Percentiles rank a stretch among this genome's conserved stretches.
Conservation (phyloP, 306 rosid species). For the Amphicarpaea edgeworthii region DNA sequence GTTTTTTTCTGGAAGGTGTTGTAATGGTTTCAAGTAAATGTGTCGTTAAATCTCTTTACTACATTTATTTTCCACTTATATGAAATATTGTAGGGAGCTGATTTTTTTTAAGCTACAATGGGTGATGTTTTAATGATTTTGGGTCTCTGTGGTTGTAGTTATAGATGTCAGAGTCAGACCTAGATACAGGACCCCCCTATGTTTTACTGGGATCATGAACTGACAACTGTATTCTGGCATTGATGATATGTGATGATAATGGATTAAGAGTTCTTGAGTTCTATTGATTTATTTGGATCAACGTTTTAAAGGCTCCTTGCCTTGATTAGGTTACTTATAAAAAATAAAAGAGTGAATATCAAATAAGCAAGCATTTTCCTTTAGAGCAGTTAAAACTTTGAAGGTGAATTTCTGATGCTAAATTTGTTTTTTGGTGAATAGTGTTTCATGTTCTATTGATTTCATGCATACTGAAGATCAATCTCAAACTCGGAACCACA, state of each 20-base stretch:
- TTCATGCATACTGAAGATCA: conserved; percentile 15
- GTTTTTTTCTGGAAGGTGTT: neutral
- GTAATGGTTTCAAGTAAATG: conserved; percentile 11
- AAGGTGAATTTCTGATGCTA: conserved; percentile 21
- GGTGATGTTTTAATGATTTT: conserved; percentile 25
- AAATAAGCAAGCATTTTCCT: conserved; percentile 8
- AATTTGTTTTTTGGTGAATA: conserved; percentile 8
- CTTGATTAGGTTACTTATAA: too few species aligned
- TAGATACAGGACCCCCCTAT: neutral
- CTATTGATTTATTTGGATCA: too few species aligned
- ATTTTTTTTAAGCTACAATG: neutral
- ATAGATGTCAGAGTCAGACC: conserved; percentile 11
- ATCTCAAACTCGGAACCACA: neutral
- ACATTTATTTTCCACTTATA: neutral
- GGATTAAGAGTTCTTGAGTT: neutral
- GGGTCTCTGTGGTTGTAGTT: neutral
- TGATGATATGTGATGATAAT: conserved; percentile 25
- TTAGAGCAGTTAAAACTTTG: conserved; percentile 23
- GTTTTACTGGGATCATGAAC: conserved; percentile 29
- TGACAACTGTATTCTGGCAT: conserved; percentile 1
- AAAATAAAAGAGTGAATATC: conserved; percentile 1
- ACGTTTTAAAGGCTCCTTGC: too few species aligned
- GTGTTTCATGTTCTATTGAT: neutral
- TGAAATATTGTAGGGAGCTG: neutral
- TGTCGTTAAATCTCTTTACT: conserved; percentile 18